A percentile compares a stretch with the other conserved stretches of the same genome.
These are phyloP conservation scores for Chionographis japonica DNA, from an alignment of 106 monocot genomes.

Conservation along the genomic window DNA sequence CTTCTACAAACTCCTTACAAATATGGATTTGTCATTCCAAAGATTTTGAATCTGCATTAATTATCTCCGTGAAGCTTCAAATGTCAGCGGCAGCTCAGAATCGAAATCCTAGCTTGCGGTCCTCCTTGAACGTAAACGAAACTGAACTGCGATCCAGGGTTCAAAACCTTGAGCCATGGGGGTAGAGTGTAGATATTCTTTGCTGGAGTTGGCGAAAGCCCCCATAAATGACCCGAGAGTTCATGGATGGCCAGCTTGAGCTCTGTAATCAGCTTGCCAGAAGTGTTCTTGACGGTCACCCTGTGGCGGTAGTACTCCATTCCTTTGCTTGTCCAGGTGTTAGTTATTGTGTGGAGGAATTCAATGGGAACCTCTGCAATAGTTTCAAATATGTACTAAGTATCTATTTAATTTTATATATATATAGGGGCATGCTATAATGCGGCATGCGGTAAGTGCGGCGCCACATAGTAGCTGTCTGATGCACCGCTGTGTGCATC, in stretches of 20 bases:
- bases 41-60: no score
- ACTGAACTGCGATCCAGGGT: constrained; percentile 31
- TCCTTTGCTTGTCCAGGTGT: constrained; percentile 50
- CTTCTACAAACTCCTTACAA: no score
- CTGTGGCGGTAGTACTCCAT: constrained; percentile 51
- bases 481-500: no score
- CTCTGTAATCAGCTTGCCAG: constrained; percentile 40
- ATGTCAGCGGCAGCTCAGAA: constrained; percentile 26
- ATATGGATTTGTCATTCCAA: no score
- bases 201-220: constrained; percentile 38
- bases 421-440: no score
- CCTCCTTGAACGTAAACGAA: constrained; percentile 86
- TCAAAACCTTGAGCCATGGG: constrained; percentile 42
- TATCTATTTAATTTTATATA: no score
- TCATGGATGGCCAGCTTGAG: constrained; percentile 51
- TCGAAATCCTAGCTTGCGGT: constrained; percentile 51
- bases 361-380: constrained; percentile 44
- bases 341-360: constrained; percentile 65
- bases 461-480: no score
- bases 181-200: constrained; percentile 56
- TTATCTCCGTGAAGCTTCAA: no score
- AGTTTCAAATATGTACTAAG: neutral
- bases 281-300: constrained; percentile 54
- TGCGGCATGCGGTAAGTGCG: no score
- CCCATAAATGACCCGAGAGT: constrained; percentile 61